Base-by-base conservation (phyloP, 345 rosid species). In the Iberis pinnata region DNA sequence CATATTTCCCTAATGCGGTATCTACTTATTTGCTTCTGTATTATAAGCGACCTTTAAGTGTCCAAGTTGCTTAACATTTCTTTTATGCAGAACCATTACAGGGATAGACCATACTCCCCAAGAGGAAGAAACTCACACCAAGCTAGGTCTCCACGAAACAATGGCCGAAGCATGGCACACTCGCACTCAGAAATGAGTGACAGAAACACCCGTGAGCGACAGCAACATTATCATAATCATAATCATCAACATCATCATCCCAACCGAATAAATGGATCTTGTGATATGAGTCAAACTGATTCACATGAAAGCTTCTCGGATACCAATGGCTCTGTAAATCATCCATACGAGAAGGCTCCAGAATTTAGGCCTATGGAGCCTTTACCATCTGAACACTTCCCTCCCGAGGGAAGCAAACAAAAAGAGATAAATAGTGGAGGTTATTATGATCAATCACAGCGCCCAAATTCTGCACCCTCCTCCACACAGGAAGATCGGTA, bases 1-100 rank as follows among this genome's bases (percentile, higher is more conserved):
- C 95, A 20, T 89, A 83, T 75, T 77, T 89, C 39, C 84, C 86
- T 33, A 82, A 75, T 62, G 58, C 65, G 82, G 90, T 83, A 82
- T 43, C 8, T 62, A 60, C 46, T 61, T 62, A 43, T 51, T 18
- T 10, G 16, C 32, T 63, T 66, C 53, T 63, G 26, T 42, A 25
- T 0, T 14, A n/a, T 2, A 35, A 12, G 35, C 45, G 35, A 20
- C 11, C 18, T 65, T 18, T 32, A 10, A 32, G 18, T 54, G 31
- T 43, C 27, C 49, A 53, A 61, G 67, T 18, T 54, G 42, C 47
- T 42, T 53, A 40, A 61, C 20, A 4, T 19, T 15, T 27, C 49
- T 40, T 67, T 60, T 70, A 56, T 74, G 83, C 94, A 88, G 96
- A 82, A 63, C 62, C 88, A 82, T 70, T 88, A 82, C 76, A 74